These are phyloP conservation scores for Aspergillus nomiae DNA, from an alignment of 2,329 filamentous ascomycete species.

Conservation along the genomic window DNA sequence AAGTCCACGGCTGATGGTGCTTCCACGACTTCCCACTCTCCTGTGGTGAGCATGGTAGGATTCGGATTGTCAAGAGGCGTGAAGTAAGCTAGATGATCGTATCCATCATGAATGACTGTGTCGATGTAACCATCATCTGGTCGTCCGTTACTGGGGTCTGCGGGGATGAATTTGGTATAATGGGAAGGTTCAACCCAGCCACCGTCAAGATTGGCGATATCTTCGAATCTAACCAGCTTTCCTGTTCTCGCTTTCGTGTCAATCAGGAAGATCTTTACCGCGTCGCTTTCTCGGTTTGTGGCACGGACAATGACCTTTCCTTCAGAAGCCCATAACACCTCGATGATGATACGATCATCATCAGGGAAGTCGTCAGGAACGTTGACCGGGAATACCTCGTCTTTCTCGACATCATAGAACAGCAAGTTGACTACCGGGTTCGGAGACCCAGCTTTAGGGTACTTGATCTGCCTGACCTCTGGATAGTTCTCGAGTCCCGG, in stretches of 20 bases:
- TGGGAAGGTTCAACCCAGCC: conserved; percentile 97
- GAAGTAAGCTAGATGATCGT: conserved; percentile 93
- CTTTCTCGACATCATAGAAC: conserved; percentile 81
- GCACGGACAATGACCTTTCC: conserved; percentile 83
- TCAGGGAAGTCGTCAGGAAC: conserved; percentile 77
- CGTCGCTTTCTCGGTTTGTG: conserved; percentile 90
- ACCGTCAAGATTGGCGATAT: conserved; percentile 83
- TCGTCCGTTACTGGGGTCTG: conserved; percentile 74
- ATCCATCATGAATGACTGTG: conserved; percentile 80
- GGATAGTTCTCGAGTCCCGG: conserved; percentile 84
- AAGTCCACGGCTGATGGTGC: conserved; percentile 85
- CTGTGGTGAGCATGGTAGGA: conserved; percentile 84
- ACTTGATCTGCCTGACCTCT: conserved; percentile 89
- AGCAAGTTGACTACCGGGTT: conserved; percentile 87
- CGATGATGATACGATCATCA: conserved; percentile 85
- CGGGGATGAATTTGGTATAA: conserved; percentile 81
- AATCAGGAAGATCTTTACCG: conserved; percentile 84
- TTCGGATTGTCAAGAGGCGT: conserved; percentile 78
- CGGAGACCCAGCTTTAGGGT: conserved; percentile 91
- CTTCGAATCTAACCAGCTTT: conserved; percentile 74
- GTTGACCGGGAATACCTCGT: conserved; percentile 76
- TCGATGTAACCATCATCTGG: conserved; percentile 89
- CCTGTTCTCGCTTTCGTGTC: conserved; percentile 74
- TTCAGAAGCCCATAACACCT: conserved; percentile 84
- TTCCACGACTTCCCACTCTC: conserved; percentile 87